Conservation (phyloP, 2,329 filamentous ascomycete genomes). For the Clonostachys byssicola region DNA sequence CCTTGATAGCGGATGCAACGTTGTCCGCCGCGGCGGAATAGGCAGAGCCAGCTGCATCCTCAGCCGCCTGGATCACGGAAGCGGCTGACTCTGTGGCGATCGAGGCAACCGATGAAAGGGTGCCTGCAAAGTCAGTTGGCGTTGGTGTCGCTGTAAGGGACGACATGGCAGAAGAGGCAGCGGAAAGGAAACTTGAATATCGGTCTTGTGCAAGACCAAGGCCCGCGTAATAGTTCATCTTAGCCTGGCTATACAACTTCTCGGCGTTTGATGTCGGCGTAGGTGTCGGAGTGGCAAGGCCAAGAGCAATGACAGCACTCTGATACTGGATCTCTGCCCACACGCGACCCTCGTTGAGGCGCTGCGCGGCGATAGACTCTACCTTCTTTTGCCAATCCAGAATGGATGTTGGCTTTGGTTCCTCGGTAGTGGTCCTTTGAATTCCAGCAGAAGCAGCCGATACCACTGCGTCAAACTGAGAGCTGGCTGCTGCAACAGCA, state of each 20-base stretch:
- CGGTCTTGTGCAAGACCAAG: conserved; percentile 74
- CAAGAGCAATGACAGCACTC: conserved; percentile 61
- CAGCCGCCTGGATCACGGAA: conserved; percentile 38
- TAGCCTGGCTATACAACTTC: conserved; percentile 58
- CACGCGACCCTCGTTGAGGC: conserved; percentile 65
- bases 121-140: conserved; percentile 35
- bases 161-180: conserved; percentile 67
- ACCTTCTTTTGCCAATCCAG: conserved; percentile 43
- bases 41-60: conserved; percentile 46
- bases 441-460: conserved; percentile 39
- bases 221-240: conserved; percentile 70
- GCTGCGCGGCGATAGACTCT: conserved; percentile 64
- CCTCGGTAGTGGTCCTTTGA: conserved; percentile 41
- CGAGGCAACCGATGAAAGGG: conserved; percentile 44
- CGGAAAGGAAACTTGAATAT: conserved; percentile 70
- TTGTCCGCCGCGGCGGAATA: conserved; percentile 39
- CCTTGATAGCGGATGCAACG: conserved; percentile 29
- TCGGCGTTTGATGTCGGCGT: conserved; percentile 41
- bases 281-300: conserved; percentile 56
- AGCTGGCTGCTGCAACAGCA: conserved; percentile 58
- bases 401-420: conserved; percentile 27
- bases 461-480: conserved; percentile 51
- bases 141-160: conserved; percentile 55
- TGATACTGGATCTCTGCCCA: conserved; percentile 70
- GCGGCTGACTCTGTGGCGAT: conserved; percentile 40